These are phyloP conservation scores for Blastobotrys ciferrii DNA, from an alignment of 1,139 yeast genomes.

Conservation along the genomic window DNA sequence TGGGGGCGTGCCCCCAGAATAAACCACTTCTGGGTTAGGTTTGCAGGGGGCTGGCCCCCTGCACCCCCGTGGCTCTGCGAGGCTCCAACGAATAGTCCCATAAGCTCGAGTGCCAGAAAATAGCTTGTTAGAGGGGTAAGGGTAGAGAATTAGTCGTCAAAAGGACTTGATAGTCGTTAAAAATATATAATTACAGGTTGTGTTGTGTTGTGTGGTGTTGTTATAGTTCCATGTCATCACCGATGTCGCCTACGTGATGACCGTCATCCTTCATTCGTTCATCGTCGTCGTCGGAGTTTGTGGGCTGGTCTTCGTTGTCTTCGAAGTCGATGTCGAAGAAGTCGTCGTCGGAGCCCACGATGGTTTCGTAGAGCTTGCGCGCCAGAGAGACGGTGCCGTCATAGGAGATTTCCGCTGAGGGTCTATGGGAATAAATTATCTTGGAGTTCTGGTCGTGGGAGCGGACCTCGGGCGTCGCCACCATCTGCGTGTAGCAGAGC, in stretches of 20 bases:
- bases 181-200: neutral
- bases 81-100: too few species aligned
- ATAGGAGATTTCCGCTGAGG: slow-evolving; percentile 80
- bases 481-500: slow-evolving; percentile 69
- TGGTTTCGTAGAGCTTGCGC: slow-evolving; percentile 64
- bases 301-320: slow-evolving; percentile 68
- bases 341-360: slow-evolving; percentile 92
- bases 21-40: too few species aligned
- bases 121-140: too few species aligned
- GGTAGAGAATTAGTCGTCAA: too few species aligned
- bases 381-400: slow-evolving; percentile 87
- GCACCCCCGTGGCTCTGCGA: too few species aligned
- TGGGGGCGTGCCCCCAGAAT: too few species aligned
- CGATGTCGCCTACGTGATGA: slow-evolving; percentile 47
- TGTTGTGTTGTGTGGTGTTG: slow-evolving; percentile 6
- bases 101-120: too few species aligned
- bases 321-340: slow-evolving; percentile 95
- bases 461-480: slow-evolving; percentile 22
- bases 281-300: slow-evolving; percentile 11
- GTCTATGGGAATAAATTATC: slow-evolving; percentile 58
- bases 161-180: neutral
- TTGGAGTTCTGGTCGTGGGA: slow-evolving; percentile 3
- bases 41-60: too few species aligned
- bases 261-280: slow-evolving; percentile 8
- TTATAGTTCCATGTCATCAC: slow-evolving; percentile 67